Conservation (phyloP, 2,329 filamentous ascomycete genomes). For the Fusarium proliferatum region DNA sequence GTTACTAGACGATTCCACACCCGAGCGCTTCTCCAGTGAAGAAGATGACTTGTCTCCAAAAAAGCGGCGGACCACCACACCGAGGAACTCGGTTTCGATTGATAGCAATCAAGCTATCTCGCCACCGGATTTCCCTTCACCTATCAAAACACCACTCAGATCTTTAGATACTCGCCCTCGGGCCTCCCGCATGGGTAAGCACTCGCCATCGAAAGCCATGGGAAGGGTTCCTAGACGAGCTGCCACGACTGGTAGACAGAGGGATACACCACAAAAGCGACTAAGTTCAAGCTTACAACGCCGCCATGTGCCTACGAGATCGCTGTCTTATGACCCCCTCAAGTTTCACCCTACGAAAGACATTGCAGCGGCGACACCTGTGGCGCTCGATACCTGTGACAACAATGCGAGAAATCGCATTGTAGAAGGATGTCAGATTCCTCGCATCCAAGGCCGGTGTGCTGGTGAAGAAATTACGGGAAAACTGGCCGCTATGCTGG, state of each 20-base stretch:
- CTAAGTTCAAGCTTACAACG: slow-evolving; percentile 27
- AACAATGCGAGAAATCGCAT: slow-evolving; percentile 20
- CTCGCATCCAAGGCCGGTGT: neutral
- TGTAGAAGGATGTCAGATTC: neutral
- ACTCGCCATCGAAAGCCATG: slow-evolving; percentile 10
- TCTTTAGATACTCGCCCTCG: neutral
- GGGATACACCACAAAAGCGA: slow-evolving; percentile 20
- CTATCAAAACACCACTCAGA: slow-evolving; percentile 2
- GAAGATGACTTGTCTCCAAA: slow-evolving; percentile 4
- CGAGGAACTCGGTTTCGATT: neutral
- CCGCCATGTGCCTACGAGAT: slow-evolving; percentile 23
- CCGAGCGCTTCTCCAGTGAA: slow-evolving; percentile 6
- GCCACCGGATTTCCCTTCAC: slow-evolving; percentile 15
- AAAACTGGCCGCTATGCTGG: slow-evolving; percentile 53
- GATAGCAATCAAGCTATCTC: slow-evolving; percentile 9
- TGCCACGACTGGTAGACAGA: slow-evolving; percentile 20
- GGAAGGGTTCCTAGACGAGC: slow-evolving; percentile 22
- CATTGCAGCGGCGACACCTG: slow-evolving; percentile 13
- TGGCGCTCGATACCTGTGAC: slow-evolving; percentile 21
- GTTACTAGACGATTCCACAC: slow-evolving; percentile 43
- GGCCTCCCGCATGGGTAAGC: slow-evolving; percentile 20
- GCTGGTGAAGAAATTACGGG: slow-evolving; percentile 45
- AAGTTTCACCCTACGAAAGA: slow-evolving; percentile 31
- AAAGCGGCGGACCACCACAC: slow-evolving; percentile 15
- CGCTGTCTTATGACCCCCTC: slow-evolving; percentile 31